These are phyloP conservation scores for Citeromyces hawaiiensis DNA, from an alignment of 1,139 yeast species.

Conservation along the genomic window DNA sequence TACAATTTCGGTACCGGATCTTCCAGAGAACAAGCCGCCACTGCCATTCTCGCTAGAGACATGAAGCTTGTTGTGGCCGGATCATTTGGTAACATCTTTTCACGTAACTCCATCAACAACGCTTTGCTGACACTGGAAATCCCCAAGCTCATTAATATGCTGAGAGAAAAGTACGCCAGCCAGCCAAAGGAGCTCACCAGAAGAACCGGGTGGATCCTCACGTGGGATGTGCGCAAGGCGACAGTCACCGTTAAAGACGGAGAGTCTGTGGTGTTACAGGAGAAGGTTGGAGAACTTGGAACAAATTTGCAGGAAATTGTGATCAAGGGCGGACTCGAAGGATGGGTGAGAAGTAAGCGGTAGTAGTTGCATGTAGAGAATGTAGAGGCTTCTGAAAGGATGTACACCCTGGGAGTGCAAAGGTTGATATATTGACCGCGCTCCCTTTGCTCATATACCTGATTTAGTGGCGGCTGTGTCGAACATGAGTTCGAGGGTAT, in stretches of 20 bases:
- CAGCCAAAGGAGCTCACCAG: slow-evolving; percentile 58
- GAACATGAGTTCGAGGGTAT: too few relatives aligned
- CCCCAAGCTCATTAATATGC: slow-evolving; percentile 67
- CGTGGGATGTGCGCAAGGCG: slow-evolving; percentile 87
- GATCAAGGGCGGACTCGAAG: slow-evolving; percentile 94
- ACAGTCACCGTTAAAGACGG: slow-evolving; percentile 69
- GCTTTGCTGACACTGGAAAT: slow-evolving; percentile 89
- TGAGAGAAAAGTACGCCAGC: slow-evolving; percentile 53
- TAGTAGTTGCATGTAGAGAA: background rate
- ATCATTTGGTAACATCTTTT: slow-evolving; percentile 92
- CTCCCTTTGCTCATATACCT: too few relatives aligned
- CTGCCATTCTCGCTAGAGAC: slow-evolving; percentile 88
- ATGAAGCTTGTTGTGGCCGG: slow-evolving; percentile 91
- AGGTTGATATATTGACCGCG: too few relatives aligned
- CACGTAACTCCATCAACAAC: slow-evolving; percentile 90
- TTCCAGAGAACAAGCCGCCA: slow-evolving; percentile 98
- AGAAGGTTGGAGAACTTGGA: slow-evolving; percentile 92
- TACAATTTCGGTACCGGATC: slow-evolving; percentile 97
- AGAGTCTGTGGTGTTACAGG: slow-evolving; percentile 44
- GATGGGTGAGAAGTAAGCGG: slow-evolving; percentile 79
- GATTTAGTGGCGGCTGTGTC: too few relatives aligned
- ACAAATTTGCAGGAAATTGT: slow-evolving; percentile 92
- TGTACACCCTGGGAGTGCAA: too few relatives aligned
- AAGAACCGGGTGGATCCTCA: slow-evolving; percentile 88
- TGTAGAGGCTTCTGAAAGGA: background rate